A percentile compares a stretch with the other conserved stretches of the same genome.
These are phyloP conservation scores for Talaromyces sp. DNA, from an alignment of 2,329 filamentous ascomycete genomes.

Conservation along the genomic window DNA sequence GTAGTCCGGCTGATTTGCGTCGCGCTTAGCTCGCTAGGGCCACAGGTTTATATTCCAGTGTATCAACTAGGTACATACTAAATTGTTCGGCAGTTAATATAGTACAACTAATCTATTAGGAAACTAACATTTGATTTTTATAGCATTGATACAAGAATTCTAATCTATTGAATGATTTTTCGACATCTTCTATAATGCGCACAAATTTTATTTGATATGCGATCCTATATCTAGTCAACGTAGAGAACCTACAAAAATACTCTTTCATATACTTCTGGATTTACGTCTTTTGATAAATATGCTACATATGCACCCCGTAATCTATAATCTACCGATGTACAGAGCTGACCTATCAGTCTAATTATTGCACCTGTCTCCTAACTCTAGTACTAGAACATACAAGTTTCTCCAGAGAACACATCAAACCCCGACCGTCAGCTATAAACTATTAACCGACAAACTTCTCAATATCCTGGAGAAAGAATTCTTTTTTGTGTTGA, in stretches of 20 bases:
- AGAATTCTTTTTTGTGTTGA: background rate
- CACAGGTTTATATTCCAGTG: background rate
- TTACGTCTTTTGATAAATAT: no score
- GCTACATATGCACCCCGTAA: background rate
- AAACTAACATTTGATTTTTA: background rate
- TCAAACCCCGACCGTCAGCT: background rate
- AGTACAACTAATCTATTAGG: no score
- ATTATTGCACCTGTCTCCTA: background rate
- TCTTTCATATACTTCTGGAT: no score
- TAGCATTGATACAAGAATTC: background rate
- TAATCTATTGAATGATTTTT: background rate
- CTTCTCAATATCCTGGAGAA: background rate
- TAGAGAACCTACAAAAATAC: no score
- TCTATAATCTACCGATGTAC: background rate
- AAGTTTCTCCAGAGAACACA: background rate
- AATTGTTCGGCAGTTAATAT: background rate
- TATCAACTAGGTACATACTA: background rate
- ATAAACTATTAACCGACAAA: background rate
- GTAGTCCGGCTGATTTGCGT: background rate
- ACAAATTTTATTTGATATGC: no score
- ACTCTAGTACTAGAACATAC: background rate
- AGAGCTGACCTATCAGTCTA: background rate
- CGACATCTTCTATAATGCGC: no score
- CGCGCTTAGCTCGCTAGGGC: slow-evolving; percentile 5
- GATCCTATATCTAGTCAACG: no score